These are phyloP conservation scores for Dactylellina sp. DNA, from an alignment of 2,329 filamentous ascomycete genomes.

Conservation along the genomic window DNA sequence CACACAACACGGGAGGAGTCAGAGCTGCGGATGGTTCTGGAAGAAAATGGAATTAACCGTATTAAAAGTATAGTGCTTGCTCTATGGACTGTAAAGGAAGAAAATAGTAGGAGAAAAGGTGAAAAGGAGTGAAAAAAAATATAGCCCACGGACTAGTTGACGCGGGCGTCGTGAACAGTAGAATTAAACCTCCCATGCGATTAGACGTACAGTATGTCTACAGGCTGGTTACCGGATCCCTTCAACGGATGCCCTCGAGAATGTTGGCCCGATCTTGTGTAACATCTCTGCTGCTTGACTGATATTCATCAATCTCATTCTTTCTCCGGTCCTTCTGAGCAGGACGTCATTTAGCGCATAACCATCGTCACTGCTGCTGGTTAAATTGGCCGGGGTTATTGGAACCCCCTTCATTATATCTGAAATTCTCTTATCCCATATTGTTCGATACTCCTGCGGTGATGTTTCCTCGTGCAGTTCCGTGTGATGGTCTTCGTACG, in stretches of 20 bases:
- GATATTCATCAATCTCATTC: neutral
- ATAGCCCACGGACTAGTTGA: no score
- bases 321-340: conserved; percentile 2
- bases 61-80: no score
- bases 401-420: neutral
- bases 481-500: conserved; percentile 33
- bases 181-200: no score
- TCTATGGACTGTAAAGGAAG: no score
- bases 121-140: no score
- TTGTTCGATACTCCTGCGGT: conserved; percentile 6
- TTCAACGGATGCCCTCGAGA: neutral
- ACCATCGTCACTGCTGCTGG: neutral
- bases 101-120: no score
- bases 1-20: neutral
- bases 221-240: no score
- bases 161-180: no score
- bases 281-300: conserved; percentile 20
- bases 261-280: conserved; percentile 14
- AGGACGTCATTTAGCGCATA: neutral
- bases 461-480: conserved; percentile 2
- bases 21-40: no score
- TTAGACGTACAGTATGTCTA: no score
- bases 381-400: neutral
- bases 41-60: no score
- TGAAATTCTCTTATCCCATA: conserved; percentile 11